Evolutionary conservation across 345 rosid species (phyloP), one percentile per base, ranked within the genome.

Genomic region (Pistacia integerrima): DNA sequence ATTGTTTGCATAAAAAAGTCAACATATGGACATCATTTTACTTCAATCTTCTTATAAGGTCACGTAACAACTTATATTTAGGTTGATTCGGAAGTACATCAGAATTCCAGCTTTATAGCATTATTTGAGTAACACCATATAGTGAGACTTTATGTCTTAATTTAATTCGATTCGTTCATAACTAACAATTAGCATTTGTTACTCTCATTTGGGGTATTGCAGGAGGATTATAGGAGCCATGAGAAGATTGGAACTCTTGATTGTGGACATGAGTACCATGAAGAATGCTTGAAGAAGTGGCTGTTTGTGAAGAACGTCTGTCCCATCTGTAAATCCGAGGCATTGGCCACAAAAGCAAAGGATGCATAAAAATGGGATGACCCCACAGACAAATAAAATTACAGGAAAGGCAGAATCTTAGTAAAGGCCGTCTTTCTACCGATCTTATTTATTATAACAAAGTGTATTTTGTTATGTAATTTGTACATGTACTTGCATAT

Each of bases 281-380:
- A 87, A 60, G 85, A 79, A 75, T 94, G 98, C 87, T 85, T 94
- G 87, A 89, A 81, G 89, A 92, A 89, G 79, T 94, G 98, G 98
- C 88, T 94, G 76, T 79, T 84, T 8, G 82, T 92, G 75, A 94
- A 94, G 90, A 94, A 90, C 64, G 84, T 88, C 33, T 94, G 97
- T 82, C 97, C 98, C 22, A 82, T 92, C 83, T 94, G 98, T 88
- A 94, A 94, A 84, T 84, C 90, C 3, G 91, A 94, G 86, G 98
- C 93, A 69, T 74, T 91, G 84, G 86, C 81, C 72, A 28, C 51
- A 20, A 78, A 61, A 30, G 75, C 71, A 73, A 72, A 74, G 64
- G 66, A 74, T 46, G 72, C 49, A 62, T 77, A 74, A 25, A 61
- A 38, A 38, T 52, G 78, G 71, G n/a, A 20, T 44, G n/a, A 46